phyloP scores from a whole-genome alignment of 2,329 filamentous ascomycete species.

The Cladosporium sp. region DNA sequence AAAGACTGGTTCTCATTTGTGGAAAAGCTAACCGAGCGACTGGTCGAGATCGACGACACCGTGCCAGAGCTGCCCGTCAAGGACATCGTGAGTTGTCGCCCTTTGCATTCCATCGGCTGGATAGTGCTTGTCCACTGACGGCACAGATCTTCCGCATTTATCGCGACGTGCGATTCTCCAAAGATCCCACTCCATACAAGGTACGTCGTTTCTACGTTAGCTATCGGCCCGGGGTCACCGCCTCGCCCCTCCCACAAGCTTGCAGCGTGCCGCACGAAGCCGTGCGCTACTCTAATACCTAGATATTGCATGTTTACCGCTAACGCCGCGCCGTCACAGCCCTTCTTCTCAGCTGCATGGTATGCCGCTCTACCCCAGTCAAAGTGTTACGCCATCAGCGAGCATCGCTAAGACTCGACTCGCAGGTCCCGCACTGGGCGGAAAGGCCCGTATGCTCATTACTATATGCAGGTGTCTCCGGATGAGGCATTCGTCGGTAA shows the following conservation, averaged over 20 bases:
- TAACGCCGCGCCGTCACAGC: constrained; percentile 40
- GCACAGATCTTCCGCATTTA: constrained; percentile 74
- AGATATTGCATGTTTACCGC: constrained; percentile 13
- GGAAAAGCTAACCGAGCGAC: constrained; percentile 62
- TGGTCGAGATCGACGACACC: constrained; percentile 70
- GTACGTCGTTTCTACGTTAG: constrained; percentile 28
- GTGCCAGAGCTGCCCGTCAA: constrained; percentile 82
- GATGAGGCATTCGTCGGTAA: constrained; percentile 65
- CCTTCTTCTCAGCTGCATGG: constrained; percentile 81
- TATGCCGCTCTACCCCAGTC: constrained; percentile 31
- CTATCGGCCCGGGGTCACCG: constrained; percentile 12
- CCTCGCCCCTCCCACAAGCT: constrained; percentile 9
- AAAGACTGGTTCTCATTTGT: constrained; percentile 80
- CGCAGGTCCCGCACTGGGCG: constrained; percentile 69
- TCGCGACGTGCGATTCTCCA: constrained; percentile 77
- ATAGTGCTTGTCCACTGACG: neutral
- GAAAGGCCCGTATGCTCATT: constrained; percentile 82
- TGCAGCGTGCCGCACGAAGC: constrained; percentile 12
- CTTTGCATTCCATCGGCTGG: neutral
- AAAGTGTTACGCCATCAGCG: constrained; percentile 5
- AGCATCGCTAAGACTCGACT: constrained; percentile 9
- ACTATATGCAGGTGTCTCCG: constrained; percentile 81
- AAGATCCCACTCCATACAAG: constrained; percentile 85
- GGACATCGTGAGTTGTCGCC: constrained; percentile 56
- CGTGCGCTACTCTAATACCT: neutral